Percentiles rank a stretch among this genome's conserved stretches.
These are phyloP conservation scores for Cercospora canescens DNA, from an alignment of 2,329 filamentous ascomycete genomes.

Conservation along the genomic window DNA sequence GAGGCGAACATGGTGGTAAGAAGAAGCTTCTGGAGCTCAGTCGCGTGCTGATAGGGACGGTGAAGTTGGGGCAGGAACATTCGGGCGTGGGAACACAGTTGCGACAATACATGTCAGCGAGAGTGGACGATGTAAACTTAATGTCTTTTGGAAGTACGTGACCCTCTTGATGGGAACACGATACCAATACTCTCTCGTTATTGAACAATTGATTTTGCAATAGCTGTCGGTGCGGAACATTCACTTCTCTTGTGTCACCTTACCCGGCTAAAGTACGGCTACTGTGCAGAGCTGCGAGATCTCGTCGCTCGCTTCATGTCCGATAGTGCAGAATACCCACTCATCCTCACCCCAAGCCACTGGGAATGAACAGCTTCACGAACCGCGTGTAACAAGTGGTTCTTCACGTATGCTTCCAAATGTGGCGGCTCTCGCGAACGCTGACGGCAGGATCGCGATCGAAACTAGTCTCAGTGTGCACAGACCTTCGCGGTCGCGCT, in stretches of 20 bases:
- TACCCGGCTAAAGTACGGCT: background rate
- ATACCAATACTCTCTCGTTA: background rate
- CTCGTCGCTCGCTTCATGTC: background rate
- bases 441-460: too few species aligned
- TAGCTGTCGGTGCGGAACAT: background rate
- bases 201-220: background rate
- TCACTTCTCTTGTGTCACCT: background rate
- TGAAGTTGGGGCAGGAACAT: background rate
- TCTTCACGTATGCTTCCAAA: background rate
- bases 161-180: background rate
- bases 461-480: background rate
- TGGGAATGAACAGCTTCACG: background rate
- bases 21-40: background rate
- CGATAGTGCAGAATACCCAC: background rate
- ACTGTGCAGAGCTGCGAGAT: background rate
- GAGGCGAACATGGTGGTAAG: background rate
- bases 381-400: background rate
- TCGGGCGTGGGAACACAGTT: background rate
- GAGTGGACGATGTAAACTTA: background rate
- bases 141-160: background rate
- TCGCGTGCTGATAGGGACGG: background rate
- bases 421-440: background rate
- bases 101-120: background rate
- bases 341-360: background rate
- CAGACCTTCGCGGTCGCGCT: background rate